These are phyloP conservation scores for Cyclocybe aegerita DNA, from an alignment of 768 basidiomycete species.

Conservation along the genomic window DNA sequence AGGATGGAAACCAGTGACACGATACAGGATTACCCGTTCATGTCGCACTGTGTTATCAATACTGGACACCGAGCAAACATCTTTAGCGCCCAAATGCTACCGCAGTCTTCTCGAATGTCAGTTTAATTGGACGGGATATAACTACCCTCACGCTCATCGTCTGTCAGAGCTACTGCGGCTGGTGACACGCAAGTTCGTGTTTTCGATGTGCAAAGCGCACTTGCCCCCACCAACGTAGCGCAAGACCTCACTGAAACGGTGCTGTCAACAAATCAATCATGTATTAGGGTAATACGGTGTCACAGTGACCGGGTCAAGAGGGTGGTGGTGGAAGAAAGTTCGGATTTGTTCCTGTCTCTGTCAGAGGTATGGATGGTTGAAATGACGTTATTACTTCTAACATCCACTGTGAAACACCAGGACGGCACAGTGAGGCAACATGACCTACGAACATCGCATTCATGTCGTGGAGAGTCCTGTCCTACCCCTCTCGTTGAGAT, in stretches of 20 bases:
- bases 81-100: constrained; percentile 81
- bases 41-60: constrained; percentile 62
- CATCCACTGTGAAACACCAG: constrained; percentile 31
- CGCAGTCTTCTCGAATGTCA: constrained; percentile 76
- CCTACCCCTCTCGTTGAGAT: constrained; percentile 71
- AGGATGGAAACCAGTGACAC: constrained; percentile 49
- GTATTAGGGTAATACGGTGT: constrained; percentile 60
- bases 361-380: constrained; percentile 53
- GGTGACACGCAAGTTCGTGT: constrained; percentile 77
- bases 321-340: constrained; percentile 77
- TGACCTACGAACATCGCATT: constrained; percentile 71
- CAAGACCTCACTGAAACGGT: constrained; percentile 40
- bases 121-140: constrained; percentile 13
- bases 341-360: constrained; percentile 75
- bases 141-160: constrained; percentile 13
- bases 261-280: constrained; percentile 47
- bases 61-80: constrained; percentile 86
- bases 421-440: constrained; percentile 89
- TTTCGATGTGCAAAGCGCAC: constrained; percentile 60
- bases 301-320: constrained; percentile 75
- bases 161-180: constrained; percentile 64
- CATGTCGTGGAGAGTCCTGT: constrained; percentile 58
- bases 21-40: constrained; percentile 58
- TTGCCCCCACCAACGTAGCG: constrained; percentile 25
- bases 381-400: neutral